Evolutionary conservation across 176 grass and related monocot species (phyloP).

Genomic region (Poa pratensis): DNA sequence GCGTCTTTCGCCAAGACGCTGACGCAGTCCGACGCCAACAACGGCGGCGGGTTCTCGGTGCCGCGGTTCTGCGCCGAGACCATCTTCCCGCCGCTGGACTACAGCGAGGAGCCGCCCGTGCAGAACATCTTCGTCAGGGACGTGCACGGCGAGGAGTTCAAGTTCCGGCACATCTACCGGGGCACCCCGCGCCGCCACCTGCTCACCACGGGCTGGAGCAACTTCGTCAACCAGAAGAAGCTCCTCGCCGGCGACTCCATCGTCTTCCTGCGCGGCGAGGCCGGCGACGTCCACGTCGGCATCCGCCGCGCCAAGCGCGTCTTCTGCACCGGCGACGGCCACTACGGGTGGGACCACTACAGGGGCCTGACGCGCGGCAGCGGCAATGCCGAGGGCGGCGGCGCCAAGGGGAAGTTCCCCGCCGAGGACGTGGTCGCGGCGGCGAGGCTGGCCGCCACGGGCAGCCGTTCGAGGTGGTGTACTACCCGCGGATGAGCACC

Average conservation of each 20-base stretch:
- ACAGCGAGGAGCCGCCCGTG: conserved; percentile 60
- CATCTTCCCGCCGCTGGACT: conserved; percentile 88
- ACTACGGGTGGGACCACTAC: too few species aligned
- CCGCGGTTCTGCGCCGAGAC: conserved; percentile 86
- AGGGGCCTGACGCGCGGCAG: not conserved
- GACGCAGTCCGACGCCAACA: conserved; percentile 96
- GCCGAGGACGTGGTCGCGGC: conserved; percentile 65
- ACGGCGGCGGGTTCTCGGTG: conserved; percentile 86
- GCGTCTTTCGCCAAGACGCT: conserved; percentile 85
- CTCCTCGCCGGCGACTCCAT: conserved; percentile 81
- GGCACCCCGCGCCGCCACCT: conserved; percentile 89
- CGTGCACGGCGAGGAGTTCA: conserved; percentile 82
- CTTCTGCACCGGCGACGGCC: conserved; percentile 17
- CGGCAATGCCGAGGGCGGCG: conserved; percentile 31
- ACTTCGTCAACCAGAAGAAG: conserved; percentile 84
- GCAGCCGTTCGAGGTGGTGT: conserved; percentile 73
- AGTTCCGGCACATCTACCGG: conserved; percentile 95
- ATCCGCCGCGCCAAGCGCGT: conserved; percentile 67
- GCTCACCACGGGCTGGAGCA: conserved; percentile 93
- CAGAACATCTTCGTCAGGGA: conserved; percentile 71
- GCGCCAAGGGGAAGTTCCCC: conserved; percentile 46
- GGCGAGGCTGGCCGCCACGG: conserved; percentile 63
- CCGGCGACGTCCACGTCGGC: conserved; percentile 72
- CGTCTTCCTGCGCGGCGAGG: conserved; percentile 74
- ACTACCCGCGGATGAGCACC: conserved; percentile 76